These are phyloP conservation scores for Ramularia endophylla DNA, from an alignment of 2,329 filamentous ascomycete genomes.

Conservation along the genomic window DNA sequence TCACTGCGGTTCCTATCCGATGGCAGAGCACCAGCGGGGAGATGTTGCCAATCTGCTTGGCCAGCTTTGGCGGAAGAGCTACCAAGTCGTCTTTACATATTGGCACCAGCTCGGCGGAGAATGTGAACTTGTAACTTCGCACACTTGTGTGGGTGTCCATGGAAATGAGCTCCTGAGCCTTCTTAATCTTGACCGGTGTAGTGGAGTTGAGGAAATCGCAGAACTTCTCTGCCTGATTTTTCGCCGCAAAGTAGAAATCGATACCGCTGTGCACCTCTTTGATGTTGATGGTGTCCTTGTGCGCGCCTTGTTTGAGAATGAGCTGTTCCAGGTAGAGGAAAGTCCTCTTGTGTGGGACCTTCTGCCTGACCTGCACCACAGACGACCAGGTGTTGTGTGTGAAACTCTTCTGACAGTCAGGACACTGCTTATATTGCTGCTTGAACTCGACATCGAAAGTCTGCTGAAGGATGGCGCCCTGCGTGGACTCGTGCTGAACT, in stretches of 20 bases:
- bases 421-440: slow-evolving; percentile 86
- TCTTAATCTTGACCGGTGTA: slow-evolving; percentile 70
- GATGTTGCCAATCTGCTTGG: slow-evolving; percentile 83
- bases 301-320: slow-evolving; percentile 88
- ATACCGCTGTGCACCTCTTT: slow-evolving; percentile 94
- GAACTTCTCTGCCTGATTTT: slow-evolving; percentile 89
- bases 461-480: slow-evolving; percentile 75
- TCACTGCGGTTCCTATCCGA: slow-evolving; percentile 81
- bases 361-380: slow-evolving; percentile 89
- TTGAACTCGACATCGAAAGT: slow-evolving; percentile 92
- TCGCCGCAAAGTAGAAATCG: slow-evolving; percentile 87
- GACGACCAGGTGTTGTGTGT: slow-evolving; percentile 95
- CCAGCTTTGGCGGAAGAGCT: slow-evolving; percentile 83
- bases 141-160: slow-evolving; percentile 86
- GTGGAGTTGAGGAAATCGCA: slow-evolving; percentile 85
- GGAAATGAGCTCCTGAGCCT: slow-evolving; percentile 89
- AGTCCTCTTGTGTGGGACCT: slow-evolving; percentile 90
- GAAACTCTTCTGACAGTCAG: slow-evolving; percentile 92
- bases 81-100: slow-evolving; percentile 98
- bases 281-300: slow-evolving; percentile 94
- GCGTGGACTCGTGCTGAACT: slow-evolving; percentile 66
- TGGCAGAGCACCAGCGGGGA: slow-evolving; percentile 79
- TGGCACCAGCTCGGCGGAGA: slow-evolving; percentile 80
- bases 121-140: slow-evolving; percentile 93
- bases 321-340: slow-evolving; percentile 85